Evolutionary conservation across 768 basidiomycete genomes (phyloP).

Genomic region (Tulasnella sp.): DNA sequence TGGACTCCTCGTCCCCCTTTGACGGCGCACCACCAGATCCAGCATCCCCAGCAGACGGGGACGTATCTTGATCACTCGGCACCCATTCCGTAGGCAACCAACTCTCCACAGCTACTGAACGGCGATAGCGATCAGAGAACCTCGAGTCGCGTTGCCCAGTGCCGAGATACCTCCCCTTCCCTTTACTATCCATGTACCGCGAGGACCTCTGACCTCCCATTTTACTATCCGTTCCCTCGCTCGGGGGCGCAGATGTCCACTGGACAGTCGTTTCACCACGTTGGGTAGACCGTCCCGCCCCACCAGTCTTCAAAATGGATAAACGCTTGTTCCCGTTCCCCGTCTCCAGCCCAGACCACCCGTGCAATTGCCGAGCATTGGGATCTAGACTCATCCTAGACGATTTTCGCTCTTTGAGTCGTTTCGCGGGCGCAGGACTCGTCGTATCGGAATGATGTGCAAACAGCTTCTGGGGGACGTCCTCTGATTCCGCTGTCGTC

Average conservation of each 20-base stretch:
- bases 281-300: background rate
- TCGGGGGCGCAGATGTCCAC: background rate
- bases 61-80: constrained; percentile 4
- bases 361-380: background rate
- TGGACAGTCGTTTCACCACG: background rate
- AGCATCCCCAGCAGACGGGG: too few relatives aligned
- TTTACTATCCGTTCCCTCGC: background rate
- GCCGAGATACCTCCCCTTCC: background rate
- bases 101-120: background rate
- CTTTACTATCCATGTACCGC: background rate
- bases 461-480: background rate
- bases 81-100: constrained; percentile 13
- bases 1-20: too few relatives aligned
- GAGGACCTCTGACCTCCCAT: background rate
- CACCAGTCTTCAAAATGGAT: background rate
- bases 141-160: background rate
- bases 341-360: background rate
- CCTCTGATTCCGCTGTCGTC: background rate
- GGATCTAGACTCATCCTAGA: background rate
- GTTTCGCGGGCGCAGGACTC: background rate
- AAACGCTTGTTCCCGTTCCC: background rate
- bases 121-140: background rate
- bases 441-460: background rate
- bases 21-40: too few relatives aligned
- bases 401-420: too few relatives aligned